These are phyloP conservation scores for Balansia obtecta DNA, from an alignment of 2,329 filamentous ascomycete genomes.

Conservation along the genomic window DNA sequence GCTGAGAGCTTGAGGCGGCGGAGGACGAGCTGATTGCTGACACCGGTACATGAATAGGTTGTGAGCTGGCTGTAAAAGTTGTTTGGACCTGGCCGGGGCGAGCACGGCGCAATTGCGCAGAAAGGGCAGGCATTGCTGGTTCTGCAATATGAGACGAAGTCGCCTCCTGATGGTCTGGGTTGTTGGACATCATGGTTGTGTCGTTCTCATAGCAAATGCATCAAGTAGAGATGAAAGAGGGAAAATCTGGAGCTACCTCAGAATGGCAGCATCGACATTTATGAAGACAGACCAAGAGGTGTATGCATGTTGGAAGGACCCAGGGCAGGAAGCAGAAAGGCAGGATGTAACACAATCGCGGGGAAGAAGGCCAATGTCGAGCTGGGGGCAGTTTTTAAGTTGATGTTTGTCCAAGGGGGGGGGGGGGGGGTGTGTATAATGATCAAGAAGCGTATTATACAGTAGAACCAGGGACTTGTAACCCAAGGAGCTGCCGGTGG, in stretches of 20 bases:
- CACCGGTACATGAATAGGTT: conserved; percentile 22
- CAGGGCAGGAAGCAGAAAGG: conserved; percentile 11
- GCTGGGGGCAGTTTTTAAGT: conserved; percentile 4
- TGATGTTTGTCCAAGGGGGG: conserved; percentile 2
- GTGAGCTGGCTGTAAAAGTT: conserved; percentile 20
- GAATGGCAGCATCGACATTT: conserved; percentile 24
- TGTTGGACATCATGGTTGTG: conserved; percentile 14
- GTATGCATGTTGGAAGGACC: conserved; percentile 23
- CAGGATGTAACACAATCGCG: conserved; percentile 5
- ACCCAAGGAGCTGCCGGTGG: conserved; percentile 3
- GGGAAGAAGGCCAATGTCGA: conserved; percentile 6
- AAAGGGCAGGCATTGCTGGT: conserved; percentile 30
- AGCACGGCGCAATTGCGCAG: conserved; percentile 26
- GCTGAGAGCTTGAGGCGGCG: conserved; percentile 40
- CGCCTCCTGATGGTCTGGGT: conserved; percentile 14
- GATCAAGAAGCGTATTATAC: neutral
- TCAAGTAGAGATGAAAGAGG: conserved; percentile 4
- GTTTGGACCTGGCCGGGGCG: conserved; percentile 38
- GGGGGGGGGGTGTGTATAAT: conserved; percentile 2
- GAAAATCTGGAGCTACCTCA: conserved; percentile 11
- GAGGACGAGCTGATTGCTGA: conserved; percentile 46
- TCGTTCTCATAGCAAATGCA: conserved; percentile 12
- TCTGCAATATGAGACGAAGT: conserved; percentile 14
- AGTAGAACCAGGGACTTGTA: neutral
- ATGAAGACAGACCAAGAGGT: conserved; percentile 21